These are phyloP conservation scores for Sphaerobolus stellatus DNA, from an alignment of 1,284 basidiomycete species.

Conservation along the genomic window DNA sequence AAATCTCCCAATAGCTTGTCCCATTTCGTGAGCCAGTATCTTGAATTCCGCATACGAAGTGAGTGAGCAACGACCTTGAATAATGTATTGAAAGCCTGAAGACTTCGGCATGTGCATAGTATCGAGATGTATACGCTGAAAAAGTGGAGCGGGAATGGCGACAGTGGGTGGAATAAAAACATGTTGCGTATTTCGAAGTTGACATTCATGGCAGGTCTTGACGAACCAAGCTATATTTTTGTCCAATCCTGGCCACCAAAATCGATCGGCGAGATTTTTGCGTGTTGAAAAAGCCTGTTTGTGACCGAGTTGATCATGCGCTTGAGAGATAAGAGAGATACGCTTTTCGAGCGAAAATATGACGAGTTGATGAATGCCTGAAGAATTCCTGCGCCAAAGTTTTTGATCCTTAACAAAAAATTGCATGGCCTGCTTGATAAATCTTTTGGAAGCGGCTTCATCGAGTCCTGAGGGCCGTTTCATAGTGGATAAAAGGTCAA, in stretches of 20 bases:
- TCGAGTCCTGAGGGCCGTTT: not conserved
- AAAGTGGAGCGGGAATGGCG: not conserved
- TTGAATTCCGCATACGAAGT: not conserved
- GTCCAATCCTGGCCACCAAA: constrained; percentile 2
- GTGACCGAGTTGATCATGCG: constrained; percentile 1
- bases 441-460: constrained; percentile 1
- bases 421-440: constrained; percentile 14
- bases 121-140: not conserved
- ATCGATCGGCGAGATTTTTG: not conserved
- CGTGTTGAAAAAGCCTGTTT: not conserved
- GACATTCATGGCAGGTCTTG: constrained; percentile 1
- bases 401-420: constrained; percentile 21
- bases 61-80: constrained; percentile 1
- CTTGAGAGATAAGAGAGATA: constrained; percentile 17
- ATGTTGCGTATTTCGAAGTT: not conserved
- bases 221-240: not conserved
- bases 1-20: not conserved
- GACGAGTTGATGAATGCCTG: constrained; percentile 18
- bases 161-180: constrained; percentile 1
- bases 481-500: not conserved
- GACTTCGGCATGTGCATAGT: not conserved
- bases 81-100: not conserved
- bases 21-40: not conserved
- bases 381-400: constrained; percentile 18
- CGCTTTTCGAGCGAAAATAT: not conserved